phyloP scores from a whole-genome alignment of 345 rosid genomes.

The Dovyalis caffra region DNA sequence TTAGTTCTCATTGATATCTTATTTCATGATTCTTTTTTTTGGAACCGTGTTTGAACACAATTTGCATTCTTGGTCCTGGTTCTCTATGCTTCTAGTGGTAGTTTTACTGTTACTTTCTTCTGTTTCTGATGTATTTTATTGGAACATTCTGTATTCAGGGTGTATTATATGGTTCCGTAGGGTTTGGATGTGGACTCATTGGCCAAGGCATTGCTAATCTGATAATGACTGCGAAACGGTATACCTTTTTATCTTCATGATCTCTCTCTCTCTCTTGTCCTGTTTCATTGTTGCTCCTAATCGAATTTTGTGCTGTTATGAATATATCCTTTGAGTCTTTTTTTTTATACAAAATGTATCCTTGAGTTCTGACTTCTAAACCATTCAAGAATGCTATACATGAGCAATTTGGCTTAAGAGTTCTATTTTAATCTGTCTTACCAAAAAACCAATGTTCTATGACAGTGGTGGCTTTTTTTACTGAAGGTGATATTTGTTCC shows the following conservation, averaged over 20 bases:
- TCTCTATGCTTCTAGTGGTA: background rate
- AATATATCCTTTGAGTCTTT: background rate
- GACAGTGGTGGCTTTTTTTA: no score
- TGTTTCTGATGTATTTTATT: background rate
- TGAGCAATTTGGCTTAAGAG: no score
- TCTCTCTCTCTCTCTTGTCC: background rate
- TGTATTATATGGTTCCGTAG: constrained; percentile 77
- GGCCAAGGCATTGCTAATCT: constrained; percentile 97
- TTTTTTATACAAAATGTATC: background rate
- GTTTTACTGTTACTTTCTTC: background rate
- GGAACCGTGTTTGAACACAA: background rate
- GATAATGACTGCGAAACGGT: constrained; percentile 95
- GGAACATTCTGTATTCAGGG: constrained; percentile 48
- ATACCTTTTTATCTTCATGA: constrained; percentile 17
- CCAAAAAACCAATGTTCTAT: no score
- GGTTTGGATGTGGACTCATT: constrained; percentile 86
- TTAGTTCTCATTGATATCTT: background rate
- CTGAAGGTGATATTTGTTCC: no score
- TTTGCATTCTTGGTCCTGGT: no score
- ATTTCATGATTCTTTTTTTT: background rate
- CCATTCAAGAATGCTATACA: no score
- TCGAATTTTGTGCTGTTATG: background rate
- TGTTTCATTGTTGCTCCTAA: background rate
- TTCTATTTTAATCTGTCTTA: no score
- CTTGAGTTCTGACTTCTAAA: no score